Percentiles rank a stretch among this genome's conserved stretches.
Conservation (phyloP, 1,284 basidiomycete genomes). For the Porphyrellus sp. region DNA sequence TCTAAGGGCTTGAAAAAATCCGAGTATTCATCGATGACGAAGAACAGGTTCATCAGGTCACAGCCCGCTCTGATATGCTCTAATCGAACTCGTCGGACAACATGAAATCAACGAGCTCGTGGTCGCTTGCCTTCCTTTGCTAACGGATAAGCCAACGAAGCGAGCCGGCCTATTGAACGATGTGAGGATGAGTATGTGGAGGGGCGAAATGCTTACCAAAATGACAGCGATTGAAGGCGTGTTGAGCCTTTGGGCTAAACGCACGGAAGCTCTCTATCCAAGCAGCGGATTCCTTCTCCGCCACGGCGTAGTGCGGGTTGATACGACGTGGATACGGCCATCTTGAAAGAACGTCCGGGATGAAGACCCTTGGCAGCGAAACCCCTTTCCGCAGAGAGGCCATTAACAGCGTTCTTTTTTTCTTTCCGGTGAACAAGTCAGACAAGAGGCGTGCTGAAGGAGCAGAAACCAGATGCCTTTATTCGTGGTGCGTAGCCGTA, state of each 20-base stretch:
- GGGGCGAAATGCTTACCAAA: not conserved
- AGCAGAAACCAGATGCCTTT: no score
- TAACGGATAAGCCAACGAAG: not conserved
- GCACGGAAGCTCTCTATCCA: not conserved
- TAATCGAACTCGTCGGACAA: not conserved
- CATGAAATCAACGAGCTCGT: not conserved
- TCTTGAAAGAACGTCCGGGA: not conserved
- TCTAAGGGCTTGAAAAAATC: conserved; percentile 3
- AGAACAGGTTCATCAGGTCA: not conserved
- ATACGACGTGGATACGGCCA: not conserved
- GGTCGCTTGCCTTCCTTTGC: not conserved
- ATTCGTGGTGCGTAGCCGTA: no score
- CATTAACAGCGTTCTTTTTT: no score
- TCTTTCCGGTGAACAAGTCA: no score
- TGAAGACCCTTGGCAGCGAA: no score
- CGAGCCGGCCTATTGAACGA: not conserved
- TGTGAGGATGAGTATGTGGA: not conserved
- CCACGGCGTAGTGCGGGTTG: not conserved
- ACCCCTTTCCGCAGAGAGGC: no score
- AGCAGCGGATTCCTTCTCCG: not conserved
- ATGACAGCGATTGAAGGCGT: not conserved
- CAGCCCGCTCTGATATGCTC: not conserved
- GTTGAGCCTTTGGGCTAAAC: not conserved
- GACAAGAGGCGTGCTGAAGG: no score
- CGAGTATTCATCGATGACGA: not conserved